Evolutionary conservation across 345 rosid species (phyloP).

Genomic region (Brassica incana): DNA sequence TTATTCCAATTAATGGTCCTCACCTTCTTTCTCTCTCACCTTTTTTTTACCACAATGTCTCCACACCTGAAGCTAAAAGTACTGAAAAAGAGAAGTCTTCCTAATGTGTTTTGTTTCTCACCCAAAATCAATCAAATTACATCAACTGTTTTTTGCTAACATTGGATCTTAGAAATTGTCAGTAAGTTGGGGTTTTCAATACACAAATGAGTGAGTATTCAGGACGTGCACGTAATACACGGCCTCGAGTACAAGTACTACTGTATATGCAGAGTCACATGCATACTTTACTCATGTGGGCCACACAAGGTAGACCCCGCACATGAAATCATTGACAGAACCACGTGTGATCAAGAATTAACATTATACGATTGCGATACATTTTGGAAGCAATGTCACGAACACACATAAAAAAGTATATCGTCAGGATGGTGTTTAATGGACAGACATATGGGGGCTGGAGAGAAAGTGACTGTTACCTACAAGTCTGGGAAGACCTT

Average conservation of each 20-base stretch:
- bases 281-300: slow-evolving; percentile 39
- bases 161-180: slow-evolving; percentile 23
- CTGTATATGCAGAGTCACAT: slow-evolving; percentile 35
- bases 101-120: slow-evolving; percentile 25
- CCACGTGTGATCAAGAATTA: slow-evolving; percentile 36
- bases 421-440: slow-evolving; percentile 20
- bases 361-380: slow-evolving; percentile 43
- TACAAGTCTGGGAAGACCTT: slow-evolving; percentile 42
- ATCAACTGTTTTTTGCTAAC: not conserved
- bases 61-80: slow-evolving; percentile 26
- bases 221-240: slow-evolving; percentile 35
- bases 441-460: slow-evolving; percentile 17
- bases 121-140: slow-evolving; percentile 10
- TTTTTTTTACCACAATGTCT: not conserved
- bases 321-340: slow-evolving; percentile 28
- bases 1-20: slow-evolving; percentile 25
- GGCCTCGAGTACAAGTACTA: slow-evolving; percentile 24
- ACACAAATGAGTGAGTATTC: slow-evolving; percentile 12
- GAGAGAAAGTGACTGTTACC: slow-evolving; percentile 40
- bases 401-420: slow-evolving; percentile 24
- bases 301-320: slow-evolving; percentile 30
- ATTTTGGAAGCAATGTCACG: slow-evolving; percentile 36
- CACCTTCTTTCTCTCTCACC: not conserved
- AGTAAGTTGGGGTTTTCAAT: slow-evolving; percentile 18
- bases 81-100: slow-evolving; percentile 29